Evolutionary conservation across 2,329 filamentous ascomycete species (phyloP), one percentile per base, ranked within the genome.

Genomic region (Diaporthe vexans): DNA sequence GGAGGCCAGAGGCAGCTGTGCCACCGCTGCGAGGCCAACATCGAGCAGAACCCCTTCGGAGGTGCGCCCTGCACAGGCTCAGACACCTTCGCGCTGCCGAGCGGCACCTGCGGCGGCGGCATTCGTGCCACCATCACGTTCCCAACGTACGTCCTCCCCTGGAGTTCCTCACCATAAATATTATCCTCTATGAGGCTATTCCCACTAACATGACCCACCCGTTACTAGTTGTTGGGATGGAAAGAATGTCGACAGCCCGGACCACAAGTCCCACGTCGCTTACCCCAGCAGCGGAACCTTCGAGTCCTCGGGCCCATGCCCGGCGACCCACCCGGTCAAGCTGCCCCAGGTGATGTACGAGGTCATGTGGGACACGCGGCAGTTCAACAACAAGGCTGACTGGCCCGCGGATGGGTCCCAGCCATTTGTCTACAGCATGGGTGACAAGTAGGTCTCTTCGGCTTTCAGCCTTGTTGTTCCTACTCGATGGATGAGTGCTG

Each of bases 341-440:
- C 75, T 84, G 35, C 83, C 83, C 2, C 83, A 85, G 70, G 75
- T 84, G 4, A 84, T 85, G 79, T 84, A 84, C 76, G 84, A 86
- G 77, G 82, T 84, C 3, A 82, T 82, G 77, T 85, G 83, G 79
- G 83, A 86, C 73, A 85, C 81, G 3, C 79, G 79, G 3, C 77
- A 78, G 10, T 83, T 83, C 76, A 83, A 82, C 77, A 79, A 82
- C 77, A 48, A 79, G 78, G 77, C 77, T 40, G 79, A 78, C 74
- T 80, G 83, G 83, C 79, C 79, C 17, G 79, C 81, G 33, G 81
- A 83, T 77, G 81, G 80, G 24, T 79, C 78, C 7, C 79, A 81
- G 76, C 80, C 81, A 2, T 67, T 67, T 8, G 46, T 67, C 63
- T 81, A 79, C 78, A 79, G 76, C 24, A 81, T 79, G 58, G 80